These are phyloP conservation scores for Trichoderma breve DNA, from an alignment of 2,329 filamentous ascomycete genomes.

Conservation along the genomic window DNA sequence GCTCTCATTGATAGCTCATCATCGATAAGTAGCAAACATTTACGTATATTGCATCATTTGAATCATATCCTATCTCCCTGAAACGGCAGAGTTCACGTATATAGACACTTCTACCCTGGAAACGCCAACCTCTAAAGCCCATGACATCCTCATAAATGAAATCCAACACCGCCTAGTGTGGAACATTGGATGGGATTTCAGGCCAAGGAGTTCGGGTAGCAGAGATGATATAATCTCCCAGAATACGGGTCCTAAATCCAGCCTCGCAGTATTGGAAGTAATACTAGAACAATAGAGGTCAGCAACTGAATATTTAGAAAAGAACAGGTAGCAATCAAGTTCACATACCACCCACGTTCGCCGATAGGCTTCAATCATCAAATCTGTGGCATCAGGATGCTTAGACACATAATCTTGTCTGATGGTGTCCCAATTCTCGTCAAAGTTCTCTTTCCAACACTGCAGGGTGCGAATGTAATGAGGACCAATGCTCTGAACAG, in stretches of 20 bases:
- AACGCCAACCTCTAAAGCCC: neutral
- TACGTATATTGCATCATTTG: neutral
- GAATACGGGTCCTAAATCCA: neutral
- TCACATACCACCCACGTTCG: slow-evolving; percentile 64
- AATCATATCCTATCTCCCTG: neutral
- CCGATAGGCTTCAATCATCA: slow-evolving; percentile 63
- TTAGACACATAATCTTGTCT: slow-evolving; percentile 53
- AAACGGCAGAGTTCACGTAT: neutral
- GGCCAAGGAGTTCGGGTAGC: slow-evolving; percentile 14
- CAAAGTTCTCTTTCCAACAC: slow-evolving; percentile 65
- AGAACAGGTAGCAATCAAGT: neutral
- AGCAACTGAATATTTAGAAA: neutral
- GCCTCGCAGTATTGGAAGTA: slow-evolving; percentile 19
- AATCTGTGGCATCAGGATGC: slow-evolving; percentile 58
- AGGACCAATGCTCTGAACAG: slow-evolving; percentile 67
- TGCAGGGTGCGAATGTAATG: slow-evolving; percentile 69
- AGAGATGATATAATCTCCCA: slow-evolving; percentile 12
- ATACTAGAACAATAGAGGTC: neutral
- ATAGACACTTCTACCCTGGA: neutral
- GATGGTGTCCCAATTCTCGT: slow-evolving; percentile 30
- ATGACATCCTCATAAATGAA: neutral
- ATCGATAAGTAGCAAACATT: neutral
- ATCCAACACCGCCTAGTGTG: neutral
- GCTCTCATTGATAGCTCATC: neutral
- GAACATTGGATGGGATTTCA: slow-evolving; percentile 5